phyloP scores from a whole-genome alignment of 2,329 filamentous ascomycete species.

The Nothophaeocryptopus gaeumannii region DNA sequence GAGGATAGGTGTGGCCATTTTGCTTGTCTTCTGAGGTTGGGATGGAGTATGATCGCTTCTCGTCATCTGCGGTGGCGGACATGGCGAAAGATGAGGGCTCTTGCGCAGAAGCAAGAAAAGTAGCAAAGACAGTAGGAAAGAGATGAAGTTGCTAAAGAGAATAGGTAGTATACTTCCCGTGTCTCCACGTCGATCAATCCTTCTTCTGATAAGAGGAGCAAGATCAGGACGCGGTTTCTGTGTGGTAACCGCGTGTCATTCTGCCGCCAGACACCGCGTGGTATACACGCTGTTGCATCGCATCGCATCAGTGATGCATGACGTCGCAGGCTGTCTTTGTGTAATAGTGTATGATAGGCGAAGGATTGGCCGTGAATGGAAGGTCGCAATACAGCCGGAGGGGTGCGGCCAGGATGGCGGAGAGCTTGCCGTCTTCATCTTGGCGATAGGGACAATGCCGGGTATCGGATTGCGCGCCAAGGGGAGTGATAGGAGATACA shows the following conservation, averaged over 20 bases:
- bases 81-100: background rate
- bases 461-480: no score
- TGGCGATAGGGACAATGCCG: background rate
- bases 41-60: no score
- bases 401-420: conserved; percentile 6
- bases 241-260: background rate
- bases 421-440: conserved; percentile 1
- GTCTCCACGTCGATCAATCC: background rate
- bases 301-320: background rate
- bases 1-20: background rate
- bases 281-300: background rate
- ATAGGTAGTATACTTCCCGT: background rate
- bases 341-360: conserved; percentile 3
- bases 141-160: background rate
- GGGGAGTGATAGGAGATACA: no score
- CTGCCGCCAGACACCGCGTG: conserved; percentile 1
- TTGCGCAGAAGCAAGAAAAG: background rate
- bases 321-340: no score
- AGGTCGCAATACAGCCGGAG: conserved; percentile 6
- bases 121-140: background rate
- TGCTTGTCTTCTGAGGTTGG: background rate
- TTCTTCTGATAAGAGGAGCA: conserved; percentile 1
- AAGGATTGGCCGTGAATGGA: conserved; percentile 8
- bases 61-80: background rate
- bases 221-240: background rate